Evolutionary conservation across 129 eudicot genomes (phyloP), one percentile per base, ranked within the genome.

Genomic region (Lactuca saligna): DNA sequence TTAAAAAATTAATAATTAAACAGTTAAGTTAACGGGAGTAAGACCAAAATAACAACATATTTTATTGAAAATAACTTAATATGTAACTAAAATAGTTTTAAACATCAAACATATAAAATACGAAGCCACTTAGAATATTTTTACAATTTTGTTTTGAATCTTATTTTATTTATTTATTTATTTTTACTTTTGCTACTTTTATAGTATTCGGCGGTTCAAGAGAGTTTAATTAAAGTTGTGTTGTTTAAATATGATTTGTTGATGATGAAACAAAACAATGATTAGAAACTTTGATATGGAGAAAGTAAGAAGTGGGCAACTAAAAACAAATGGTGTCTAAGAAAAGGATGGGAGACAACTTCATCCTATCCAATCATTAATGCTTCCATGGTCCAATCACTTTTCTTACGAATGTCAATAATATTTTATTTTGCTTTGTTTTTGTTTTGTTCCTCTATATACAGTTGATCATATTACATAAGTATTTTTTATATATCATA

Each of bases 291-390:
- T 55, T 69, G 39, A 41, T 56, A 46, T 20, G 35, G 73, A 68
- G 63, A 54, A 68, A 54, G 62, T 13, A 56, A 56, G 65, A 56
- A 56, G 65, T 69, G 74, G 65, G 50, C 58, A 71, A 71, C 75
- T 46, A 60, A 16, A 59, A 48, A 10, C 48, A 59, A 71, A 50
- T 60, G 50, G 60, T 71, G 61, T 59, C 48, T 60, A 59, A 39
- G 55, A 69, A 69, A 69, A 57, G 74, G 64, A 32, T 3, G 41
- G 41, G 17, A 71, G 56, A 48, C 68, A 34, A 59, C 65, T 59
- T 69, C 65, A 69, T 56, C 54, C 74, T 48, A 71, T 59, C 68
- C 60, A 71, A 59, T 71, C 75, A 71, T 71, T 48, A 32, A 71
- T 71, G 75, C 75, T 71, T 48, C 75, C 35, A 71, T 71, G 75